Evolutionary conservation across 2,329 filamentous ascomycete species (phyloP).

Genomic region (Ophiostoma ips): DNA sequence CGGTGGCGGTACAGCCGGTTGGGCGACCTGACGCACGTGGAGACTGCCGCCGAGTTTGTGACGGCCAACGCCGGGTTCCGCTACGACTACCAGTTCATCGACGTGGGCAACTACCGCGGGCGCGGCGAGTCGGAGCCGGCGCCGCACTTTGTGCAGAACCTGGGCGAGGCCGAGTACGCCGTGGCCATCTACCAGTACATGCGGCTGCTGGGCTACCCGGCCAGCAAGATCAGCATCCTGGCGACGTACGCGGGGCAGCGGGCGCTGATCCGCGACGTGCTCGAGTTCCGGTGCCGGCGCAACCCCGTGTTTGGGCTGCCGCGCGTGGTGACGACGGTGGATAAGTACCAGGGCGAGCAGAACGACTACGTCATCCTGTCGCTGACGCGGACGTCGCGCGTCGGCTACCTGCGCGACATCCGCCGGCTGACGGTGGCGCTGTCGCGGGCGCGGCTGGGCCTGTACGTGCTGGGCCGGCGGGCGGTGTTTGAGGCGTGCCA

Average conservation of each 20-base stretch:
- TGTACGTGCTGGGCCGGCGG: constrained; percentile 83
- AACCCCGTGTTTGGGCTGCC: constrained; percentile 81
- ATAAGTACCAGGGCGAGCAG: constrained; percentile 98
- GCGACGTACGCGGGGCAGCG: constrained; percentile 89
- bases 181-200: constrained; percentile 96
- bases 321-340: constrained; percentile 81
- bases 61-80: constrained; percentile 81
- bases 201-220: constrained; percentile 86
- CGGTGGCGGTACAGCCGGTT: constrained; percentile 82
- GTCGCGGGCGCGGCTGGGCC: constrained; percentile 76
- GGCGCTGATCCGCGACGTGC: constrained; percentile 75
- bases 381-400: constrained; percentile 72
- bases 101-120: constrained; percentile 87
- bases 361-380: constrained; percentile 93
- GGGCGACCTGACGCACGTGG: constrained; percentile 63
- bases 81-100: constrained; percentile 92
- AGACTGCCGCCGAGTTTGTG: constrained; percentile 55
- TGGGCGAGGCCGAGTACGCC: constrained; percentile 93
- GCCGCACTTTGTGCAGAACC: constrained; percentile 90
- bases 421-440: constrained; percentile 88
- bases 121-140: constrained; percentile 77
- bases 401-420: constrained; percentile 87
- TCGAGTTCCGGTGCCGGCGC: constrained; percentile 67
- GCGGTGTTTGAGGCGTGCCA: constrained; percentile 80
- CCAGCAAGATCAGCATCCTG: constrained; percentile 69